A percentile compares a stretch with the other conserved stretches of the same genome.
phyloP scores from a whole-genome alignment of 768 basidiomycete species.

The Kwoniella europaea region DNA sequence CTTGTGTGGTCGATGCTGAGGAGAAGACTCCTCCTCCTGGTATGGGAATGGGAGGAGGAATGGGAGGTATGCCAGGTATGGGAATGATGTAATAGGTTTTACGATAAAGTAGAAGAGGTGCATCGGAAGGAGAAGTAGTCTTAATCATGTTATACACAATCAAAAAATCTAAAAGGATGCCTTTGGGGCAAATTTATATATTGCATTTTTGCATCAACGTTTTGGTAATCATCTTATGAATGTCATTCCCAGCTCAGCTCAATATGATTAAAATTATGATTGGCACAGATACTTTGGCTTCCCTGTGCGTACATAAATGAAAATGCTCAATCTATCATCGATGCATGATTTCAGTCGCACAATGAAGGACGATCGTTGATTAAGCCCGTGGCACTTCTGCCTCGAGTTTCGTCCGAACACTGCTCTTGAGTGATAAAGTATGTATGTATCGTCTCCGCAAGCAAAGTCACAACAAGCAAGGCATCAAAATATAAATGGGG shows the following conservation, averaged over 20 bases:
- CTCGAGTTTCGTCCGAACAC: no score
- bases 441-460: no score
- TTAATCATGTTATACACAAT: not conserved
- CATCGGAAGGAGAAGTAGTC: not conserved
- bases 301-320: no score
- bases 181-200: not conserved
- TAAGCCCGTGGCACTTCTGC: no score
- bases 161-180: not conserved
- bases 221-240: not conserved
- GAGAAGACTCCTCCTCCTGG: slow-evolving; percentile 74
- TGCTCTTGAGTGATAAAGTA: no score
- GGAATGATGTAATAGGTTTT: slow-evolving; percentile 18
- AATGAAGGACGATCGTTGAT: no score
- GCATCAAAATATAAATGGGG: no score
- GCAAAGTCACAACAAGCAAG: no score
- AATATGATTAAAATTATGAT: no score
- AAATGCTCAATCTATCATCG: no score
- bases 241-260: not conserved
- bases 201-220: not conserved
- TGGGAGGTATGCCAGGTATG: slow-evolving; percentile 65
- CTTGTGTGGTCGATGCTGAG: slow-evolving; percentile 81
- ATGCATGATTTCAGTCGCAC: no score
- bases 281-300: no score
- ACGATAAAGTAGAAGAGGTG: not conserved
- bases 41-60: slow-evolving; percentile 60